Percentiles rank a stretch among this genome's conserved stretches.
Evolutionary conservation across 1,284 basidiomycete species (phyloP).

Genomic region (Ustilago cynodontis): DNA sequence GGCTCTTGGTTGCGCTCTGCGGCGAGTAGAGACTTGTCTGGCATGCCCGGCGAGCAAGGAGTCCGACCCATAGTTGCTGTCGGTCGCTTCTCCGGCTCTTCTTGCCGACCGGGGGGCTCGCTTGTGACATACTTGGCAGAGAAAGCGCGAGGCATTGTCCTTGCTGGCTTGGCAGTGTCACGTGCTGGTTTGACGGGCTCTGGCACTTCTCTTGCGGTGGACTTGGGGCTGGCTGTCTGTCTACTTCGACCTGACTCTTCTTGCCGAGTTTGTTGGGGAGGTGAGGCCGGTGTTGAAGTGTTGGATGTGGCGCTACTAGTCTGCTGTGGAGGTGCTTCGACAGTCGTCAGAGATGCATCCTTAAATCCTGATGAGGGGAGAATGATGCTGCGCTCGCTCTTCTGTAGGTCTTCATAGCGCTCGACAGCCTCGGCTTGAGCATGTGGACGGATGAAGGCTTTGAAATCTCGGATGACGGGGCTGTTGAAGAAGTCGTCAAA

Average conservation of each 20-base stretch:
- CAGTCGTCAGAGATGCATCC: constrained; percentile 17
- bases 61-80: constrained; percentile 16
- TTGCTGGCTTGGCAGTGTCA: constrained; percentile 10
- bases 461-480: constrained; percentile 51
- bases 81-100: constrained; percentile 19
- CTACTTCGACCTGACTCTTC: constrained; percentile 7
- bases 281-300: not conserved
- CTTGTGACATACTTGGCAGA: constrained; percentile 51
- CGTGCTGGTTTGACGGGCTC: constrained; percentile 7
- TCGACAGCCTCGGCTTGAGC: constrained; percentile 43
- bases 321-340: constrained; percentile 4
- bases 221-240: not conserved
- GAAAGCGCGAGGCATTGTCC: constrained; percentile 40
- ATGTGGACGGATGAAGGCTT: constrained; percentile 45
- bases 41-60: constrained; percentile 38
- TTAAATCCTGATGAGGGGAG: constrained; percentile 34
- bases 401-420: constrained; percentile 42
- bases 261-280: not conserved
- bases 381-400: constrained; percentile 44
- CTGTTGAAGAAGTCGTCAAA: constrained; percentile 91
- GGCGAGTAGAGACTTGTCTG: constrained; percentile 20
- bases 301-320: not conserved
- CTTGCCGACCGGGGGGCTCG: constrained; percentile 23
- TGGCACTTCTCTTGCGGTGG: not conserved
- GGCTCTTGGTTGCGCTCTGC: constrained; percentile 15